Evolutionary conservation across 306 rosid genomes (phyloP), one percentile per base, ranked within the genome.

Genomic region (Cucurbita argyrosperma): DNA sequence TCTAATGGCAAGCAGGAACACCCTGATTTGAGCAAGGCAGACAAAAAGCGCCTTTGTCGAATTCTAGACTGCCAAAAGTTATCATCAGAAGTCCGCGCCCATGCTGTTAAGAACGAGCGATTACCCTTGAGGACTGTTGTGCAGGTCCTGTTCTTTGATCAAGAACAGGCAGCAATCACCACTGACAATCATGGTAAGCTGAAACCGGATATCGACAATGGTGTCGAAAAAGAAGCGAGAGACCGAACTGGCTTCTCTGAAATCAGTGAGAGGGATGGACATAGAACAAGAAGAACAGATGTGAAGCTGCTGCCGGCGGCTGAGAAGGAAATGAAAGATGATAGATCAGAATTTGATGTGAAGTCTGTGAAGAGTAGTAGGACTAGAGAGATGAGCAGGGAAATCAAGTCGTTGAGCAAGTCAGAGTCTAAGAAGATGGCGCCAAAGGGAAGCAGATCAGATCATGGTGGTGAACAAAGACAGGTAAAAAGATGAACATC

Each of bases 401-500:
- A 82, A 72, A 76, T 74, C 45, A 75, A 75, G 75, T 70, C 86
- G 18, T 71, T 72, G 30, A 78, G 74, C 76, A 87, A 81, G 76
- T 58, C 84, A 79, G 89, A 88, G 66, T 58, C 90, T 49, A 84
- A 83, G 85, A 87, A 73, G 76, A 74, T 77, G 76, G 74, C 76
- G 21, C 45, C 75, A 59, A 87, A 80, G 80, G 86, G 88, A 77
- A 86, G 90, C 77, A 85, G 86, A 80, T 78, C 92, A 78, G 95
- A 88, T 72, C 85, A 79, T 79, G 85, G 86, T 52, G 77, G 71
- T 74, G 89, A 87, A 79, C 71, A 92, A 76, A 78, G 84, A 85
- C 69, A 56, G 65, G 88, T 79, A 86, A 90, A 75, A 84, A 78
- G 79, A 76, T 54, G 75, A 26, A 30, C 14, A 63, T 39, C 49